Evolutionary conservation across 805 yeast genomes (phyloP), one percentile per base, ranked within the genome.

Genomic region (Yarrowia sp.): DNA sequence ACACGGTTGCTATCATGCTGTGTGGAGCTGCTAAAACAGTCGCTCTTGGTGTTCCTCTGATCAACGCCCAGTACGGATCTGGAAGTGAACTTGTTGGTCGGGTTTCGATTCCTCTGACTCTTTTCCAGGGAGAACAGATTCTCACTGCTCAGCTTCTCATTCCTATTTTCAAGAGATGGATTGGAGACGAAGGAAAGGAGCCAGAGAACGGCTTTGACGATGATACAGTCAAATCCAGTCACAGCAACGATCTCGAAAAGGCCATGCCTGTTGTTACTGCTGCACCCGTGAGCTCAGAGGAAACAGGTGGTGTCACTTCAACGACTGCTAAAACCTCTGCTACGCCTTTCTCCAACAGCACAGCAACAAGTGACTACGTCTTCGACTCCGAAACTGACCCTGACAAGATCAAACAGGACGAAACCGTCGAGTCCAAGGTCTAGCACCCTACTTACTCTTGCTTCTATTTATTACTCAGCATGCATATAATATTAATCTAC

Each of bases 21-120:
- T 91, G 97, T 77, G 97, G 96, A 12, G 94, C 96, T 6, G 97
- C 97, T 1, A 92, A 92, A 76, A 92, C 97, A 0, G 97, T 96
- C 0, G 97, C 97, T 0, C 80, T 92, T 64, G 97, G 97, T 43
- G 96, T 92, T 4, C 89, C 96, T 0, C 80, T 92, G 63, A 82
- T 89, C n/a, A 82, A 92, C 1, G 85, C 94, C 0, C 94, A 90
- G 75, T 92, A 91, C 75, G 96, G 96, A 15, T 77, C 84, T 6
- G 73, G 82, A 53, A 85, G 84, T 72, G 80, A 83, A 10, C 40
- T 71, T 10, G 71, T 69, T 3, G 97, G 97, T 17, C 84, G 84
- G 65, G 77, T 92, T 47, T 79, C 92, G 49, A 92, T 91, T 17
- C 94, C 97, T 0, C 81, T 92, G 74, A 97, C 92, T 9, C 79